Conservation (phyloP, 2,329 filamentous ascomycete genomes). For the Ilyonectria destructans region DNA sequence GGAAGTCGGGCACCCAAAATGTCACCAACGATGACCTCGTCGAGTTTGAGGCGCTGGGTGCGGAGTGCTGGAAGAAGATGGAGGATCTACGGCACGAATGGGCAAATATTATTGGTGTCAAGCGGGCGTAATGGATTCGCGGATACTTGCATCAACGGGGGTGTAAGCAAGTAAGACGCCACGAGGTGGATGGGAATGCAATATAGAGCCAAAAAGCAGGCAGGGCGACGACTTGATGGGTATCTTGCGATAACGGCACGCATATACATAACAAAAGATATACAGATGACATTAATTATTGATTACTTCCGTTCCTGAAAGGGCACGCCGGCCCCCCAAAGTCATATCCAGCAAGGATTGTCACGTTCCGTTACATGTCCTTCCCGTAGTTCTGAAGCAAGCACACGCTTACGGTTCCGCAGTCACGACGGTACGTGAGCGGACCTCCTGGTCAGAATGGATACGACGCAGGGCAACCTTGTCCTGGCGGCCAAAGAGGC, state of each 20-base stretch:
- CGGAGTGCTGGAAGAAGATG: slow-evolving; percentile 78
- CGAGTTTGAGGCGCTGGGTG: slow-evolving; percentile 76
- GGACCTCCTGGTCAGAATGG: slow-evolving; percentile 58
- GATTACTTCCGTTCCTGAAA: slow-evolving; percentile 6
- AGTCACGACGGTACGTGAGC: slow-evolving; percentile 39
- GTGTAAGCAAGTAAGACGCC: background rate
- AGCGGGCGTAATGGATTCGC: slow-evolving; percentile 22
- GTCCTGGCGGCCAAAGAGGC: slow-evolving; percentile 76
- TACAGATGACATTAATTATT: slow-evolving; percentile 28
- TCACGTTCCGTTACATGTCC: background rate
- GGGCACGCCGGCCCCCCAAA: slow-evolving; percentile 13
- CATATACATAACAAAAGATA: slow-evolving; percentile 26
- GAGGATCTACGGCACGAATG: slow-evolving; percentile 79
- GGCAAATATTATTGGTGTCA: slow-evolving; percentile 63
- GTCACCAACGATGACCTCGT: slow-evolving; percentile 73
- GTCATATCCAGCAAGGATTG: background rate
- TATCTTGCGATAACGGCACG: slow-evolving; percentile 46
- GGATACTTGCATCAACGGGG: background rate
- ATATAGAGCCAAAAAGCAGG: slow-evolving; percentile 21
- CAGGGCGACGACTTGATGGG: slow-evolving; percentile 33
- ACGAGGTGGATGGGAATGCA: background rate
- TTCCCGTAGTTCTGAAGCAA: background rate
- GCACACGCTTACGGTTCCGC: slow-evolving; percentile 32
- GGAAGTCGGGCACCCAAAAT: slow-evolving; percentile 72
- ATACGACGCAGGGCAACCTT: slow-evolving; percentile 68